Conservation (phyloP, 306 rosid genomes). For the Acacia acuminata region DNA sequence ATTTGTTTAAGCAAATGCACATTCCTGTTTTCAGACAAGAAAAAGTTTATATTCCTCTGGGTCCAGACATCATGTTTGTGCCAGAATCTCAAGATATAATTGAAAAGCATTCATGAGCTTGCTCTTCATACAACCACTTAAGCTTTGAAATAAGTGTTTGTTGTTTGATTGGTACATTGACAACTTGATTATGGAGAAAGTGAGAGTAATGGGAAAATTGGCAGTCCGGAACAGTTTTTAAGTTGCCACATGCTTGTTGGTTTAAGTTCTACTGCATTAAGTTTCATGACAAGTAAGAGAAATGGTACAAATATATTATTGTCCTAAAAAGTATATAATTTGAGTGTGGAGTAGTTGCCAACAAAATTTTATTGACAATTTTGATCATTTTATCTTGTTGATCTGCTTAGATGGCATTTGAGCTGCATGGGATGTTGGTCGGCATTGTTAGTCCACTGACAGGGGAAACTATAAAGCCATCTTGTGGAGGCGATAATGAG, state of each 20-base stretch:
- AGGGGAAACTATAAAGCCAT: conserved; percentile 90
- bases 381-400: conserved; percentile 19
- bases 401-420: conserved; percentile 85
- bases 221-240: no score
- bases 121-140: neutral
- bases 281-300: no score
- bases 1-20: neutral
- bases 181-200: no score
- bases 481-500: conserved; percentile 85
- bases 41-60: neutral
- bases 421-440: conserved; percentile 90
- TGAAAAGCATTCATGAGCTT: no score
- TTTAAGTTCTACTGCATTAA: no score
- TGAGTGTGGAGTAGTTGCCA: conserved; percentile 13
- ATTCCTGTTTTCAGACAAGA: neutral
- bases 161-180: no score
- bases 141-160: no score
- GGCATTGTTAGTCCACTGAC: conserved; percentile 84
- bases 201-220: no score
- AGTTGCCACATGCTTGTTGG: no score
- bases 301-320: no score
- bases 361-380: conserved; percentile 5
- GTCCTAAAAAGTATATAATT: no score
- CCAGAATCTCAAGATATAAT: neutral
- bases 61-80: neutral